Conservation (phyloP, 768 basidiomycete species). For the Naganishia friedmannii region DNA sequence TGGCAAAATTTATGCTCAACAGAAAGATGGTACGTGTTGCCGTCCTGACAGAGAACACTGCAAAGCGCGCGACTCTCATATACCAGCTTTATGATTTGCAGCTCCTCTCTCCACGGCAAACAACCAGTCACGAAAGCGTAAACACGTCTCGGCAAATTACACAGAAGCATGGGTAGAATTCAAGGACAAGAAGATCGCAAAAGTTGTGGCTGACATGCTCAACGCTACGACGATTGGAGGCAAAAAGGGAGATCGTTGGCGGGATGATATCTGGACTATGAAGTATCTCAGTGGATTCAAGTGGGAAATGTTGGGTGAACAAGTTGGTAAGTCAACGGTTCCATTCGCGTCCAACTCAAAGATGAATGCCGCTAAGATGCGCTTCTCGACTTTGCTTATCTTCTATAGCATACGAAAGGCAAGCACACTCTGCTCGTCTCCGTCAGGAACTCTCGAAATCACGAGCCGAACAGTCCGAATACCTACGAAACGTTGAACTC, state of each 20-base stretch:
- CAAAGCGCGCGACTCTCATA: background rate
- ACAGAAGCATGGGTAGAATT: conserved; percentile 99
- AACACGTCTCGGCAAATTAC: conserved; percentile 84
- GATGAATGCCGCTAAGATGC: background rate
- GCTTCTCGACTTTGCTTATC: conserved; percentile 21
- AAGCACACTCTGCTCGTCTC: conserved; percentile 79
- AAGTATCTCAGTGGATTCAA: conserved; percentile 97
- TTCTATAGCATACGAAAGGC: conserved; percentile 80
- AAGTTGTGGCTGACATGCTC: conserved; percentile 86
- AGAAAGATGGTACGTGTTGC: conserved; percentile 65
- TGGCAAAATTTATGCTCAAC: conserved; percentile 86
- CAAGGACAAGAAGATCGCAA: conserved; percentile 84
- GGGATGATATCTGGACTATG: conserved; percentile 99
- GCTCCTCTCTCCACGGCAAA: conserved; percentile 22
- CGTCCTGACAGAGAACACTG: background rate
- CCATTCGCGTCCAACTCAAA: too few relatives aligned
- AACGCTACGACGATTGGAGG: conserved; percentile 89
- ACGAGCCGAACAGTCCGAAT: conserved; percentile 81
- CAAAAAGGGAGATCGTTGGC: conserved; percentile 60
- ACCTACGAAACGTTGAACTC: conserved; percentile 88
- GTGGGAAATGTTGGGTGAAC: conserved; percentile 98
- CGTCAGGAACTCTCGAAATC: conserved; percentile 88
- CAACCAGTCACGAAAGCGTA: conserved; percentile 58
- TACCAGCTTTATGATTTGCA: background rate
- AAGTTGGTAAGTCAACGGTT: conserved; percentile 71